Percentiles rank a stretch among this genome's conserved stretches.
phyloP scores from a whole-genome alignment of 2,329 filamentous ascomycete genomes.

The Colletotrichum sidae region DNA sequence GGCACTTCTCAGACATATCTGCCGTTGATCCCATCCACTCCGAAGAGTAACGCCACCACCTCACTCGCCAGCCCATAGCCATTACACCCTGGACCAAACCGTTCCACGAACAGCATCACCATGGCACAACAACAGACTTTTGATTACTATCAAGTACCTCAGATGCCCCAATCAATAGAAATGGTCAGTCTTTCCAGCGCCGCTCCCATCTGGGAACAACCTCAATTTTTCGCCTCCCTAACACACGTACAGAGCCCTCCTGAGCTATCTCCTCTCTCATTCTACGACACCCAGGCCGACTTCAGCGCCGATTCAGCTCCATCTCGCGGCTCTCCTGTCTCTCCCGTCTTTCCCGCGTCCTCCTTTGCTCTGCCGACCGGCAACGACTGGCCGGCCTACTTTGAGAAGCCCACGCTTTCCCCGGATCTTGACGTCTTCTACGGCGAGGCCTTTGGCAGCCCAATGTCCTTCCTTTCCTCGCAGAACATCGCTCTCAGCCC shows the following conservation, averaged over 20 bases:
- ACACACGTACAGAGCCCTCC: slow-evolving; percentile 33
- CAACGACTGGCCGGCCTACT: slow-evolving; percentile 45
- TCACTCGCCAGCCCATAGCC: background rate
- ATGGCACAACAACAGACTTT: slow-evolving; percentile 36
- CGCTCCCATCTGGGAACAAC: slow-evolving; percentile 9
- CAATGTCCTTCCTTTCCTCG: slow-evolving; percentile 42
- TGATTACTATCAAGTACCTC: slow-evolving; percentile 34
- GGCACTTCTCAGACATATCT: slow-evolving; percentile 23
- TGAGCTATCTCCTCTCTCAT: slow-evolving; percentile 38
- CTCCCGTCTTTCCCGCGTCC: slow-evolving; percentile 45
- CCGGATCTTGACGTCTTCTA: slow-evolving; percentile 46
- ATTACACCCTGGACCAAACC: slow-evolving; percentile 17
- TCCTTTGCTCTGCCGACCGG: slow-evolving; percentile 44
- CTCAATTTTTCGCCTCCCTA: slow-evolving; percentile 19
- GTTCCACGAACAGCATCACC: slow-evolving; percentile 24
- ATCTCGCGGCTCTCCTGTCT: slow-evolving; percentile 46
- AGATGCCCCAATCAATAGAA: slow-evolving; percentile 28
- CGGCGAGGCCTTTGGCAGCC: slow-evolving; percentile 45
- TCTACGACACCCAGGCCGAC: slow-evolving; percentile 43
- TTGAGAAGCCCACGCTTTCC: slow-evolving; percentile 44
- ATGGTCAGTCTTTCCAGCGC: slow-evolving; percentile 20
- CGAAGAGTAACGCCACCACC: slow-evolving; percentile 27
- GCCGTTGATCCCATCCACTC: background rate
- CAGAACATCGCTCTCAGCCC: slow-evolving; percentile 46
- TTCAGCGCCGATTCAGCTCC: slow-evolving; percentile 50